A percentile compares a stretch with the other conserved stretches of the same genome.
phyloP scores from a whole-genome alignment of 768 basidiomycete genomes.

The Ramaria sp. region DNA sequence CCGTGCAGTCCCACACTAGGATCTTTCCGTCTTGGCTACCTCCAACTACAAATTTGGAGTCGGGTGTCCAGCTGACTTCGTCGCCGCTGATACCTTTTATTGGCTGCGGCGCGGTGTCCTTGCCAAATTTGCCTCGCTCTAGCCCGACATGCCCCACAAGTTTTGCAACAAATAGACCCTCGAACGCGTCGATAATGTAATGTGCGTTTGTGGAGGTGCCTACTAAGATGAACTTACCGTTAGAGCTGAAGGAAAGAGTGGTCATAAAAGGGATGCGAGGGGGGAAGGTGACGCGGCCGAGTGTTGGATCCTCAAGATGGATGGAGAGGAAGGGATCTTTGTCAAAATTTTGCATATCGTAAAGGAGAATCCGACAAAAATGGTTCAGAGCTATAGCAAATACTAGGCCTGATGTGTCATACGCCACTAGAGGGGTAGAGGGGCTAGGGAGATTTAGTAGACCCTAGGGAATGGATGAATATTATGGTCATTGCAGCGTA shows the following conservation, averaged over 20 bases:
- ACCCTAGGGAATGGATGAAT: slow-evolving; percentile 30
- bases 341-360: slow-evolving; percentile 80
- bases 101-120: slow-evolving; percentile 42
- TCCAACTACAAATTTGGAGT: slow-evolving; percentile 81
- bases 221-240: slow-evolving; percentile 82
- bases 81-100: slow-evolving; percentile 79
- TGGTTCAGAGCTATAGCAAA: slow-evolving; percentile 82
- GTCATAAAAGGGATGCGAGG: slow-evolving; percentile 87
- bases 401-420: slow-evolving; percentile 71
- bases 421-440: slow-evolving; percentile 67
- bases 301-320: slow-evolving; percentile 70
- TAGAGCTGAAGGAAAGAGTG: slow-evolving; percentile 79
- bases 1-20: slow-evolving; percentile 69
- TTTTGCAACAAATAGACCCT: slow-evolving; percentile 73
- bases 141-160: slow-evolving; percentile 78
- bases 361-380: slow-evolving; percentile 73
- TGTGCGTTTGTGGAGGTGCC: slow-evolving; percentile 91
- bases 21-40: slow-evolving; percentile 82
- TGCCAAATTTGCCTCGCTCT: slow-evolving; percentile 47
- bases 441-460: slow-evolving; percentile 53
- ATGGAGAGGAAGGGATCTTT: slow-evolving; percentile 85
- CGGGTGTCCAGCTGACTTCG: slow-evolving; percentile 90
- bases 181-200: slow-evolving; percentile 87
- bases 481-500: neutral
- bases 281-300: slow-evolving; percentile 67